These are phyloP conservation scores for Mucor indicus DNA, from an alignment of 371 early-diverging fungal species.

Conservation along the genomic window DNA sequence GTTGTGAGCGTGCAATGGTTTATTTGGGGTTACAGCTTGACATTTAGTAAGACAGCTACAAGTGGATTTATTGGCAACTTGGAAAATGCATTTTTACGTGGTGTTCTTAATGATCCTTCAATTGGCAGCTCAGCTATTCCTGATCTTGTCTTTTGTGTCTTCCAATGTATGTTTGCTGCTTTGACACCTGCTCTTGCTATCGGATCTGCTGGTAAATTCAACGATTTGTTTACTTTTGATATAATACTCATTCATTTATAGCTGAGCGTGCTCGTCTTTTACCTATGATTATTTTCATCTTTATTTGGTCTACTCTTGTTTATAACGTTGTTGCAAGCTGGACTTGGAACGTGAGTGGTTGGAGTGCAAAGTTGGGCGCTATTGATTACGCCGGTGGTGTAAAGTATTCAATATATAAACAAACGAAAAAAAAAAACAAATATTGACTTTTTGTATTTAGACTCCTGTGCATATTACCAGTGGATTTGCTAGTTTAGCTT, in stretches of 20 bases:
- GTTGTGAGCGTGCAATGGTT: conserved; percentile 83
- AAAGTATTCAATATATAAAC: not conserved
- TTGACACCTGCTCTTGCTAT: conserved; percentile 91
- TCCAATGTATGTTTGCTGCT: conserved; percentile 83
- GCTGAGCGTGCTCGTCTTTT: conserved; percentile 87
- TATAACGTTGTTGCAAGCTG: conserved; percentile 89
- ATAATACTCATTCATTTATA: conserved; percentile 26
- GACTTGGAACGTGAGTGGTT: conserved; percentile 89
- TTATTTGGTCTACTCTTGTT: conserved; percentile 90
- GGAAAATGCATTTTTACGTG: conserved; percentile 64
- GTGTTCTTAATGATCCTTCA: conserved; percentile 54
- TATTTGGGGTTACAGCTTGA: conserved; percentile 83
- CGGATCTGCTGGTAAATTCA: conserved; percentile 57
- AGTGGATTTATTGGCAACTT: conserved; percentile 78
- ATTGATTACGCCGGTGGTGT: conserved; percentile 80
- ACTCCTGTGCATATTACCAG: conserved; percentile 91
- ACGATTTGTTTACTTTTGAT: too few species aligned
- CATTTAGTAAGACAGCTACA: conserved; percentile 69
- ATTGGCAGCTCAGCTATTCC: conserved; percentile 61
- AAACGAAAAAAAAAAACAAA: not conserved
- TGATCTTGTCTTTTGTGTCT: conserved; percentile 67
- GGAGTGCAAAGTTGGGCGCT: conserved; percentile 73
- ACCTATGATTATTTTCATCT: conserved; percentile 84
- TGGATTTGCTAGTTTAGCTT: conserved; percentile 88
- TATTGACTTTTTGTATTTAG: conserved; percentile 68